Evolutionary conservation across 768 basidiomycete genomes (phyloP), one percentile per base, ranked within the genome.

Genomic region (Hypsizygus marmoreus): DNA sequence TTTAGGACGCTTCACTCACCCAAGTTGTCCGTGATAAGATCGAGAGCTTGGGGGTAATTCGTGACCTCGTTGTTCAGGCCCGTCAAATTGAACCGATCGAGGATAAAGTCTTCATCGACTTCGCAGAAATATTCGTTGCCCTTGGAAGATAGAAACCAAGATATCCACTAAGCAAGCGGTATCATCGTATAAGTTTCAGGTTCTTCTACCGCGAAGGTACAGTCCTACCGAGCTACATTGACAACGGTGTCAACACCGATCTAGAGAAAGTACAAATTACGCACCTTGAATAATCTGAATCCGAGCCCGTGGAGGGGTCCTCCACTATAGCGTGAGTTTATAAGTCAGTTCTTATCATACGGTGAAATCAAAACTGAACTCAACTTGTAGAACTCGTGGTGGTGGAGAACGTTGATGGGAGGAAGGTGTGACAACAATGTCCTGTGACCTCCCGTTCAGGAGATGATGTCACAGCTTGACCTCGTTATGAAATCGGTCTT

Each of bases 111-210:
- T 62, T 98, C 97, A 64, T 97, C 97, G 51, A 98, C 93, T 74
- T 98, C 95, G 67, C 95, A 97, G 61, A 97, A 98, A 73, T 99
- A 99, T 72, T 99, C 97, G 65, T 99, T 98, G 47, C 97, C 95
- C 65, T 97, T 97, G 14, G 92, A 94, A 16, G 91, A 91, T 4
- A 97, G 74, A 61, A 97, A 97, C 94, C 94, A 97, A 3, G 93
- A 92, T 56, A 95, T 95, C 94, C 94, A 97, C 91, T 95, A 53
- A 17, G 33, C 24, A 39, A 24, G 23, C 14, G 19, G 20, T n/a
- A 32, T 41, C 19, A 38, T 46, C 42, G 20, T 19, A 23, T 45
- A 38, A 49, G 50, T 24, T 44, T 26, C n/a, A 7, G 24, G 38
- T 17, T 9, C n/a, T 41, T 14, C 34, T 45, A 14, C 11, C 30